phyloP scores from a whole-genome alignment of 1,139 yeast genomes.

The Suhomyces panamericanus region DNA sequence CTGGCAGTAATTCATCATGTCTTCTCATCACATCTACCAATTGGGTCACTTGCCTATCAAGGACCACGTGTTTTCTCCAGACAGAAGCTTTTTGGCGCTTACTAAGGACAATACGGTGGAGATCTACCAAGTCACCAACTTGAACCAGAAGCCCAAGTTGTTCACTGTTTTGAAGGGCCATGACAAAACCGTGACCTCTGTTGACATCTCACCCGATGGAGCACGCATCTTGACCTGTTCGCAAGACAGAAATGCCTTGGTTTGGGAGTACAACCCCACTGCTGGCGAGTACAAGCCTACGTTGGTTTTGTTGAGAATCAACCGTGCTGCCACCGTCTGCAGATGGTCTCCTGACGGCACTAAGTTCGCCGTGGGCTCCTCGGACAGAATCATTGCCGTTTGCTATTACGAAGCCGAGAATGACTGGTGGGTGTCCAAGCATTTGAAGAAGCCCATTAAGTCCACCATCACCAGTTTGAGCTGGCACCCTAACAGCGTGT shows the following conservation, averaged over 20 bases:
- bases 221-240: conserved; percentile 89
- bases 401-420: conserved; percentile 95
- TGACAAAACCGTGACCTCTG: conserved; percentile 93
- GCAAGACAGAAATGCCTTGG: conserved; percentile 96
- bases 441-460: conserved; percentile 87
- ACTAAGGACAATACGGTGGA: conserved; percentile 79
- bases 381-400: conserved; percentile 90
- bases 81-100: conserved; percentile 68
- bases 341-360: conserved; percentile 91
- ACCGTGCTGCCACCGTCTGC: conserved; percentile 91
- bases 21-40: conserved; percentile 47
- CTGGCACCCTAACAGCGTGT: conserved; percentile 94
- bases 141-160: conserved; percentile 44
- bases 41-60: conserved; percentile 85
- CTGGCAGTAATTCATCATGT: conserved; percentile 25
- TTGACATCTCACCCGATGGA: conserved; percentile 87
- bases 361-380: conserved; percentile 96
- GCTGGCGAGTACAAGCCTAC: conserved; percentile 75
- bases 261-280: conserved; percentile 70
- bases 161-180: conserved; percentile 75
- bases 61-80: conserved; percentile 84
- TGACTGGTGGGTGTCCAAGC: conserved; percentile 99
- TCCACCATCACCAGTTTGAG: conserved; percentile 82
- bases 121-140: conserved; percentile 57
- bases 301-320: conserved; percentile 85